Base-by-base conservation (phyloP, 495 filamentous ascomycete species). In the Penicillium samsonianum region DNA sequence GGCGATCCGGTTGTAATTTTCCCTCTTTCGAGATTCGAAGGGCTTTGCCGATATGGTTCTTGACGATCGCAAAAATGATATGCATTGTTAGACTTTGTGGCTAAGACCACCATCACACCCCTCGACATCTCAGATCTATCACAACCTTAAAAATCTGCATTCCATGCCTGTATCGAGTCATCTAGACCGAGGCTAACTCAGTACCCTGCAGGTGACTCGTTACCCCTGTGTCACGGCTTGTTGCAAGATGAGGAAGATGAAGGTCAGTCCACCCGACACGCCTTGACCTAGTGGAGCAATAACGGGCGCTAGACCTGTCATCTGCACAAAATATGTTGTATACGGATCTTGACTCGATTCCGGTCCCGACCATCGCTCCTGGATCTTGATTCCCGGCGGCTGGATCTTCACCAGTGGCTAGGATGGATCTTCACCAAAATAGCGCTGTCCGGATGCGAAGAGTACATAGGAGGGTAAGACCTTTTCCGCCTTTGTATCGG, bases 241-340 rank as follows among this genome's bases (percentile, higher is more conserved):
- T 31, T 44, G 19, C 52, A 44, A 20, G 26, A 45, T 51, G 8
- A 26, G 35, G 17, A 35, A 40, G 7, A 25, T n/a, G n/a, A n/a
- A 28, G 16, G 46, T 59, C 51, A 59, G 58, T 62, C 59, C 35
- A 62, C 52, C 31, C 52, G 46, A 50, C 49, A 56, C 33, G 48
- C 42, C 40, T 20, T 50, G 47, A 37, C 30, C 55, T 50, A 53
- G 57, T 56, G 51, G 47, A 41, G 55, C 11, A 28, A 38, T 37
- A 22, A 22, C 37, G 44, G 49, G 38, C 50, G 25, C 40, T 50
- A 57, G 49, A 10, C 53, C 28, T 46, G 51, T 17, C 55, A 56
- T 26, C 23, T 38, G 45, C 42, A 38, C 55, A 8, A 17, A 47
- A 20, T 51, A 4, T 25, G 23, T 25, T 25, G 23, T 25, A 28